Evolutionary conservation across 1,284 basidiomycete species (phyloP), one percentile per base, ranked within the genome.

Genomic region (Fomitopsis schrenkii): DNA sequence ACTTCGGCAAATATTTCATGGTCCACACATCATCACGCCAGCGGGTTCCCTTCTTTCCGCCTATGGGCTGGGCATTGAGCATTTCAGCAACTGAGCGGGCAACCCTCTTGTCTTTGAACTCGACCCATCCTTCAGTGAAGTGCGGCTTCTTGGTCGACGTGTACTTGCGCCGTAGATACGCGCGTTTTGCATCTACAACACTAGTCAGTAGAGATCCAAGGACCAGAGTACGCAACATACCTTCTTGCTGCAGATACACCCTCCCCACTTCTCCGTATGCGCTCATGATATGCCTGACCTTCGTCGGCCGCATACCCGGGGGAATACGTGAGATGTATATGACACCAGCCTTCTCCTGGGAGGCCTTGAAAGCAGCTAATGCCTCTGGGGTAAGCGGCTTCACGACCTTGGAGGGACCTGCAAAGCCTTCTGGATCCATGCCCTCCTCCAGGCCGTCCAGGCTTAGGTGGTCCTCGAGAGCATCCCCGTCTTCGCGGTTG

Each of bases 1-100:
- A 99, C 66, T 89, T 93, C 7, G 95, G 95, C 57, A 99, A 80
- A 73, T 99, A 99, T 74, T 97, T 97, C 95, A 99, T 97, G 50
- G 97, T 98, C 97, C 97, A 99, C 7, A 99, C 88, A 67, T 99
- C 96, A 71, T 99, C 95, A 71, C 94, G 83, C 93, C 94, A 98
- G 62, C 93, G 82, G 7, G 86, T 83, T 5, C 94, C 92, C 74
- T 96, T 96, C 79, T 95, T 96, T 2, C 95, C 94, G 8, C 95
- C 97, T 65, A 99, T 97, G 0, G 94, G 87, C 71, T 96, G 90
- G 1, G 97, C 97, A 71, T 99, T 99, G 64, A 99, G 80, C 92
- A 98, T 94, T 61, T 87, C 93, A 6, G 97, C 97, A 1, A 97
- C 90, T 35, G 87, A 90, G 54, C 95, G 87, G 0, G 95, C 97